Percentiles rank a stretch among this genome's conserved stretches.
These are phyloP conservation scores for Symmetrospora coprosmae DNA, from an alignment of 768 basidiomycete species.

Conservation along the genomic window DNA sequence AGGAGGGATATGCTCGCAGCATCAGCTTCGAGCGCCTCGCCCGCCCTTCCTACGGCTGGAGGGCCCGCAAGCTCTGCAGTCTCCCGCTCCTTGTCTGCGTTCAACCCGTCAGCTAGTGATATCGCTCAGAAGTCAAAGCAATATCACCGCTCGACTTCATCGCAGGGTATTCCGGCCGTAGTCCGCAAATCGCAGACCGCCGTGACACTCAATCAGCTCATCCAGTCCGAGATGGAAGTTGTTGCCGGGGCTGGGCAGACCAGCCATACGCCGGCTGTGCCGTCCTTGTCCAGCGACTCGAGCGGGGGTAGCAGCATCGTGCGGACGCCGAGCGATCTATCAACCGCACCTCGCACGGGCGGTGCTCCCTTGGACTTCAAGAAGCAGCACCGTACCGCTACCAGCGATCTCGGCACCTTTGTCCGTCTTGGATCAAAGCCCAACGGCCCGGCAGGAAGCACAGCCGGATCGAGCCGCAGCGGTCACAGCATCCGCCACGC, in stretches of 20 bases:
- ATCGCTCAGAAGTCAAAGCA: background rate
- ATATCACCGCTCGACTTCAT: slow-evolving; percentile 4
- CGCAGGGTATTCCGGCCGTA: background rate
- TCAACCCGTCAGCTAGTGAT: background rate
- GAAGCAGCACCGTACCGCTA: too few species aligned
- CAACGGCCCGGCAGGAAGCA: too few species aligned
- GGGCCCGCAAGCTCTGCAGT: too few species aligned
- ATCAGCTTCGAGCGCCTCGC: too few species aligned
- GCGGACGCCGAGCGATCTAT: background rate
- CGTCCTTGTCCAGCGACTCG: background rate
- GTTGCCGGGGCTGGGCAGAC: too few species aligned
- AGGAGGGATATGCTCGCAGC: background rate
- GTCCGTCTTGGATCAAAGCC: too few species aligned
- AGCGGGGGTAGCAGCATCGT: background rate
- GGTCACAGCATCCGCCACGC: too few species aligned
- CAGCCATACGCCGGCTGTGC: too few species aligned
- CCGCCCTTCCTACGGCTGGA: background rate
- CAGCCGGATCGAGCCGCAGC: too few species aligned
- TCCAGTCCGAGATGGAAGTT: background rate
- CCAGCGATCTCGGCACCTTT: too few species aligned
- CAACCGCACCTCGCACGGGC: too few species aligned
- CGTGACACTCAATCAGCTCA: background rate
- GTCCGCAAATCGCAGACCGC: background rate
- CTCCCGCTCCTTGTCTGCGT: background rate
- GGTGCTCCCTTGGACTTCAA: too few species aligned